These are phyloP conservation scores for Microbotryum scabiosae DNA, from an alignment of 1,284 basidiomycete species.

Conservation along the genomic window DNA sequence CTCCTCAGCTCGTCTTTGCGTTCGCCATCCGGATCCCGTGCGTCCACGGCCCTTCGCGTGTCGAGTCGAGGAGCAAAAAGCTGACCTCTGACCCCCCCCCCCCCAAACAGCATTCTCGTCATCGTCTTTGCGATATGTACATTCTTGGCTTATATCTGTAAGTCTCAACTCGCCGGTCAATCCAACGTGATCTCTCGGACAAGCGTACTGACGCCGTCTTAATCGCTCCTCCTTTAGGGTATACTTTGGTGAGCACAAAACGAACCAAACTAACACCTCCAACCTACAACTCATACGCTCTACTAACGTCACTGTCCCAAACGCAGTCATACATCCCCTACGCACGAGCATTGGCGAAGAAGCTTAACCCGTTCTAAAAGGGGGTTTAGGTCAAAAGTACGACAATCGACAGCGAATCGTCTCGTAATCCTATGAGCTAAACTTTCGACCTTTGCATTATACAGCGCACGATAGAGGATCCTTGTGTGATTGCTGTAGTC, in stretches of 20 bases:
- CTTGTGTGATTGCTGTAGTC: too few relatives aligned
- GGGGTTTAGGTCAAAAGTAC: too few relatives aligned
- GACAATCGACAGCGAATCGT: too few relatives aligned
- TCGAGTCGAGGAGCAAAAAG: too few relatives aligned
- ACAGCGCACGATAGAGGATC: too few relatives aligned
- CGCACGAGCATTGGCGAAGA: conserved; percentile 47
- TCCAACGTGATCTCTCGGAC: too few relatives aligned
- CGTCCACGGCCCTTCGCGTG: neutral
- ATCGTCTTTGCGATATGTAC: conserved; percentile 28
- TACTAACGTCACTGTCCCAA: conserved; percentile 23
- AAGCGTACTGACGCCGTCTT: conserved; percentile 41
- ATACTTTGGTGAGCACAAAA: conserved; percentile 11
- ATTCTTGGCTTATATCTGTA: conserved; percentile 40
- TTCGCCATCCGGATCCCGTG: conserved; percentile 24
- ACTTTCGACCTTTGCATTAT: too few relatives aligned
- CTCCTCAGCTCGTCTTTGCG: conserved; percentile 23
- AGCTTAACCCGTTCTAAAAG: conserved; percentile 13
- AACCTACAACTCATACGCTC: too few relatives aligned
- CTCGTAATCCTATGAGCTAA: too few relatives aligned
- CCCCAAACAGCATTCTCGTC: conserved; percentile 22
- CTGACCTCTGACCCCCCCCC: too few relatives aligned
- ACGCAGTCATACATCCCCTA: conserved; percentile 66
- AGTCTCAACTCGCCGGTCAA: too few relatives aligned
- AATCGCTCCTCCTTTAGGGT: conserved; percentile 5
- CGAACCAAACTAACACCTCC: too few relatives aligned